Conservation (phyloP, 331 rosid genomes). For the Dryas integrifolia region DNA sequence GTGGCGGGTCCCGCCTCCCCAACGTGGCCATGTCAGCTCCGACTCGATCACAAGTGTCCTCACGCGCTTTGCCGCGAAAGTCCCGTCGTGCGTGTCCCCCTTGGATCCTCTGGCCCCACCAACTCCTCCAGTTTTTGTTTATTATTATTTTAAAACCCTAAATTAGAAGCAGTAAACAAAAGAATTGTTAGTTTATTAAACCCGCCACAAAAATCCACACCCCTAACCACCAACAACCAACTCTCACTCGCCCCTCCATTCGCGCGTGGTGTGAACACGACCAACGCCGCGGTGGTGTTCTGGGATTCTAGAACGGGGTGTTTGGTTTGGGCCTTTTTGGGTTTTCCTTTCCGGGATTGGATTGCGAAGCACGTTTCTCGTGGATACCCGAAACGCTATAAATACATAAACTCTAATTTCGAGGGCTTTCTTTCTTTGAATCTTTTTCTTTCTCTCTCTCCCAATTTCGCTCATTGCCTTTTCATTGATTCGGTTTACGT, state of each 20-base stretch:
- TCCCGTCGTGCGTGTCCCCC: conserved; percentile 35
- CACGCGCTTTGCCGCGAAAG: conserved; percentile 44
- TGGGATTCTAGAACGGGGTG: too few species aligned
- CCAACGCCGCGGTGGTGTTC: background rate
- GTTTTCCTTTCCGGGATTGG: background rate
- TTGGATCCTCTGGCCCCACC: conserved; percentile 31
- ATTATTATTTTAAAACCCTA: too few species aligned
- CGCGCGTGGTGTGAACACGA: background rate
- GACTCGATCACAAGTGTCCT: conserved; percentile 52
- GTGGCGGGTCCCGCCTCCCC: conserved; percentile 27
- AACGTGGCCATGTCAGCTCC: conserved; percentile 53
- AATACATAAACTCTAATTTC: conserved; percentile 17
- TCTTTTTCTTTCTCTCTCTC: conserved; percentile 1
- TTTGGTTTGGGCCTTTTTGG: background rate
- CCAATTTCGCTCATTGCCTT: conserved; percentile 28
- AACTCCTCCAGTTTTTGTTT: background rate
- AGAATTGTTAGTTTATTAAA: too few species aligned
- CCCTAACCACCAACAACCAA: background rate
- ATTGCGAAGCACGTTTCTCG: conserved; percentile 38
- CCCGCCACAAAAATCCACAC: background rate
- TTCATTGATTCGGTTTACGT: conserved; percentile 23
- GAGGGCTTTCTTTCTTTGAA: background rate
- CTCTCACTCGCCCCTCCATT: background rate
- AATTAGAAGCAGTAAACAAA: too few species aligned
- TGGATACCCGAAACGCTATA: conserved; percentile 39